Conservation (phyloP, 2,329 filamentous ascomycete species). For the Aspergillus unguis region DNA sequence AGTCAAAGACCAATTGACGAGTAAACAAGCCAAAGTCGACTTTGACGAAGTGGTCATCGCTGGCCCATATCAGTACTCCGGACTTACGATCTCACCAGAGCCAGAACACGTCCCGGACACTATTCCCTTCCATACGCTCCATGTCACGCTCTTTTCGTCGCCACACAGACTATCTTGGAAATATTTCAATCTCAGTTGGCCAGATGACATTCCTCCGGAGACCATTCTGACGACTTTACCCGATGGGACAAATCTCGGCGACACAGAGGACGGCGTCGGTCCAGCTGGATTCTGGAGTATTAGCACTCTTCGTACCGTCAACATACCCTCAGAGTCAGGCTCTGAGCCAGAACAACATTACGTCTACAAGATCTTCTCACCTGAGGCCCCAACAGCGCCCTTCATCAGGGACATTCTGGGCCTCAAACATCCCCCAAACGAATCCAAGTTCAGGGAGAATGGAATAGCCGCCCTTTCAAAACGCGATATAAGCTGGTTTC, state of each 20-base stretch:
- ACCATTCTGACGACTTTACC: slow-evolving; percentile 80
- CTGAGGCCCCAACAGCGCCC: slow-evolving; percentile 43
- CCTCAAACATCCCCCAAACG: slow-evolving; percentile 28
- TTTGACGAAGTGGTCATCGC: slow-evolving; percentile 85
- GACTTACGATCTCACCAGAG: slow-evolving; percentile 54
- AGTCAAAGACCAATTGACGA: slow-evolving; percentile 19
- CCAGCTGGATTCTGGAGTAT: slow-evolving; percentile 81
- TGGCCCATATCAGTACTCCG: slow-evolving; percentile 75
- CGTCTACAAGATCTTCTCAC: slow-evolving; percentile 67
- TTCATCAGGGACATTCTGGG: slow-evolving; percentile 53
- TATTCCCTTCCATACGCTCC: slow-evolving; percentile 80
- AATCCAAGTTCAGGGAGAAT: not conserved
- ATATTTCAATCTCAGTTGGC: slow-evolving; percentile 66
- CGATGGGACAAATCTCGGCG: slow-evolving; percentile 44
- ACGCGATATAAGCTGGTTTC: slow-evolving; percentile 66
- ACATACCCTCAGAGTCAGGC: slow-evolving; percentile 60
- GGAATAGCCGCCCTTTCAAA: slow-evolving; percentile 36
- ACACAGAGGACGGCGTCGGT: slow-evolving; percentile 57
- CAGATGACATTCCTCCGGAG: slow-evolving; percentile 56
- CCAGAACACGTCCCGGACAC: slow-evolving; percentile 59
- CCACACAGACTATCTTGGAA: slow-evolving; percentile 65
- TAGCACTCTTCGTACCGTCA: slow-evolving; percentile 64
- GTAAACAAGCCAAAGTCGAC: slow-evolving; percentile 17
- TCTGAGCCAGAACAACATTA: slow-evolving; percentile 52
- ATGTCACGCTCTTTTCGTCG: slow-evolving; percentile 86